Evolutionary conservation across 2,329 filamentous ascomycete genomes (phyloP).

Genomic region (Fusarium tuaranense): DNA sequence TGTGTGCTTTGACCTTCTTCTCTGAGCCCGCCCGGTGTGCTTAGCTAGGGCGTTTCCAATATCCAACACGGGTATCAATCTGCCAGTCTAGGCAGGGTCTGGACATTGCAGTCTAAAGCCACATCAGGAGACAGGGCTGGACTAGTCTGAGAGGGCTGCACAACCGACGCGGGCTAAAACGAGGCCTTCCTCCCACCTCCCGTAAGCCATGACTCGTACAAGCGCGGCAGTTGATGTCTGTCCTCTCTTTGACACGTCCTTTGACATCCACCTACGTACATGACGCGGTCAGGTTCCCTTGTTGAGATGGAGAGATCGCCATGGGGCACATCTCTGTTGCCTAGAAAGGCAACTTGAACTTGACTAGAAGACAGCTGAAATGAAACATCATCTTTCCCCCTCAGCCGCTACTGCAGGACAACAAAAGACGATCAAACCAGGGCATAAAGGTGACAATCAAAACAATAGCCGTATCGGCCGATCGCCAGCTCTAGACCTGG

Average conservation of each 20-base stretch:
- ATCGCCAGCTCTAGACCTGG: neutral
- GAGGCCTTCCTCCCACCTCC: neutral
- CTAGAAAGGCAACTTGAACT: neutral
- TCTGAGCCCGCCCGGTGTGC: neutral
- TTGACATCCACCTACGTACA: neutral
- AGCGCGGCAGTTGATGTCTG: neutral
- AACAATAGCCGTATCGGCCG: neutral
- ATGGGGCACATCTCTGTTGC: neutral
- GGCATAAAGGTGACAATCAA: neutral
- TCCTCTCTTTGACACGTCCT: neutral
- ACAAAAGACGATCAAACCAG: neutral
- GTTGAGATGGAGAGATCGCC: neutral
- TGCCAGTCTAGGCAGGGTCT: neutral
- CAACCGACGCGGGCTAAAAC: neutral
- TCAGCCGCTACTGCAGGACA: neutral
- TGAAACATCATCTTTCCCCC: neutral
- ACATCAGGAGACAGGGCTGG: slow-evolving; percentile 1
- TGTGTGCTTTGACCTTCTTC: neutral
- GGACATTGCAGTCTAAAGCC: neutral
- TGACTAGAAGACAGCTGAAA: neutral
- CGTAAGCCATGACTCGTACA: neutral
- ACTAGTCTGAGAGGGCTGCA: neutral
- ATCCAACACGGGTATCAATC: neutral
- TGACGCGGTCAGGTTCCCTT: neutral
- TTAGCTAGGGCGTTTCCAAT: neutral